Percentiles rank a stretch among this genome's conserved stretches.
These are phyloP conservation scores for Bacidia gigantensis DNA, from an alignment of 495 filamentous ascomycete species.

Conservation along the genomic window DNA sequence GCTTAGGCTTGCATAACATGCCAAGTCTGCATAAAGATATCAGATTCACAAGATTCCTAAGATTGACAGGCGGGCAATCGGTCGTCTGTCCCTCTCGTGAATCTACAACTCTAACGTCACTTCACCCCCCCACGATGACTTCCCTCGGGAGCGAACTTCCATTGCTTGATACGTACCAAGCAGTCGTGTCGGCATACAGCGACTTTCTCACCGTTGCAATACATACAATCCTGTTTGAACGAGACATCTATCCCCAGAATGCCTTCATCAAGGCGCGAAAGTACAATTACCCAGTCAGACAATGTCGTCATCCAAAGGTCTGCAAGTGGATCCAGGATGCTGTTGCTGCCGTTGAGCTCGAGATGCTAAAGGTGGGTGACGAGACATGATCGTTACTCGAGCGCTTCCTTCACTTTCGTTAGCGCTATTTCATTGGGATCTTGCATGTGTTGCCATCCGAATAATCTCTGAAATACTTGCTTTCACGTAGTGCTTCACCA, in stretches of 20 bases:
- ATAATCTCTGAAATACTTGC: too few species aligned
- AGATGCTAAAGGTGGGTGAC: conserved; percentile 49
- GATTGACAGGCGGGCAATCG: neutral
- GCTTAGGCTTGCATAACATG: too few species aligned
- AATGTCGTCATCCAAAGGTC: conserved; percentile 79
- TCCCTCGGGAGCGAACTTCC: conserved; percentile 16
- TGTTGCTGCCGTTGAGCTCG: conserved; percentile 56
- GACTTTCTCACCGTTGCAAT: conserved; percentile 78
- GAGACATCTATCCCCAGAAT: conserved; percentile 62
- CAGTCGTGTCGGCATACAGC: conserved; percentile 45
- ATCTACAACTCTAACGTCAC: neutral
- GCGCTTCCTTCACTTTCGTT: neutral
- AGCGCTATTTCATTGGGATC: too few species aligned
- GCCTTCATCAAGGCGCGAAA: conserved; percentile 73
- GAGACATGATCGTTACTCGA: neutral
- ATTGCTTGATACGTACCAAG: conserved; percentile 27
- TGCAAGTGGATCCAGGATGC: conserved; percentile 85
- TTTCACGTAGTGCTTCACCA: too few species aligned
- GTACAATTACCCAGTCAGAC: conserved; percentile 81
- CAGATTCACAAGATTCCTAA: neutral
- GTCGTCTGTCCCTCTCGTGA: neutral
- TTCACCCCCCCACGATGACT: conserved; percentile 6
- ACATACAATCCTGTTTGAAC: conserved; percentile 87
- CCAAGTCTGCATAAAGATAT: neutral
- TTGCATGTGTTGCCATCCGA: too few species aligned